Percentiles rank a stretch among this genome's conserved stretches.
phyloP scores from a whole-genome alignment of 148 eudicot species.

The Vaccinium myrtillus region DNA sequence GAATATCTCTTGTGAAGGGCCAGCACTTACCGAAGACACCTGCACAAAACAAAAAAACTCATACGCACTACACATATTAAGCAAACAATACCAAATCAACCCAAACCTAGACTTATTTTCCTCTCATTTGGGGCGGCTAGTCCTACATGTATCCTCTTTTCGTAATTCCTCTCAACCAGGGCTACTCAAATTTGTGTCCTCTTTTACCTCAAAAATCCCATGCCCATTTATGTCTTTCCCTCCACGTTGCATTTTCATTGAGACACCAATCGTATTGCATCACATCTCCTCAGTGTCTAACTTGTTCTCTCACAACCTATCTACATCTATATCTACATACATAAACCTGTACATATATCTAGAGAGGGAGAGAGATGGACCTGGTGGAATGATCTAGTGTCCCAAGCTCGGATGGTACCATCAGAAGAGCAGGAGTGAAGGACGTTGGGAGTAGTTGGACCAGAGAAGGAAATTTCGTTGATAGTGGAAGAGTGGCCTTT shows the following conservation, averaged over 20 bases:
- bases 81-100: background rate
- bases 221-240: background rate
- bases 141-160: background rate
- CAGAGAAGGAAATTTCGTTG: slow-evolving; percentile 64
- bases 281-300: background rate
- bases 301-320: background rate
- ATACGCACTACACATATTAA: background rate
- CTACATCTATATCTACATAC: background rate
- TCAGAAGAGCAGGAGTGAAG: slow-evolving; percentile 82
- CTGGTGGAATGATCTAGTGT: slow-evolving; percentile 74
- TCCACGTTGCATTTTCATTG: background rate
- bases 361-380: slow-evolving; percentile 22
- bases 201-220: background rate
- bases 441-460: slow-evolving; percentile 39
- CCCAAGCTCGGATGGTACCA: slow-evolving; percentile 83
- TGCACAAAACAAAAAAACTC: slow-evolving; percentile 24
- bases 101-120: background rate
- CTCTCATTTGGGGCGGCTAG: background rate
- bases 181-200: background rate
- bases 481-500: slow-evolving; percentile 59
- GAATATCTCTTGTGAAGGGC: slow-evolving; percentile 73
- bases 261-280: background rate
- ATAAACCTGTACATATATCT: background rate
- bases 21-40: slow-evolving; percentile 69
- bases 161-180: background rate